phyloP scores from a whole-genome alignment of 164 flowering plant genomes.

The Umbellularia californica region DNA sequence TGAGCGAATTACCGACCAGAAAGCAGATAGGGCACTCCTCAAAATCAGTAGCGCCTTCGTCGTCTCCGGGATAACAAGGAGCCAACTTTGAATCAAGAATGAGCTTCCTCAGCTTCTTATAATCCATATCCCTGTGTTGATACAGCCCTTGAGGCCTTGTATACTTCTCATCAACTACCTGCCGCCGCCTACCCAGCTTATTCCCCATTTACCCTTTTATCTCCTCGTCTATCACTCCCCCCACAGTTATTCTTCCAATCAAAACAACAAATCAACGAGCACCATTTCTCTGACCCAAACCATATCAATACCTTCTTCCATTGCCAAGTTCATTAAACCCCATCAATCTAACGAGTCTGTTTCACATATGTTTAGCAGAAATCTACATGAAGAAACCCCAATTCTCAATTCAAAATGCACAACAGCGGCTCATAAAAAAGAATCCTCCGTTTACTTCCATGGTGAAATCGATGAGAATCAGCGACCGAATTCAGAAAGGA shows the following conservation, averaged over 20 bases:
- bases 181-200: conserved; percentile 72
- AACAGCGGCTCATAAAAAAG: not conserved
- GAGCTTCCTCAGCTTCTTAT: conserved; percentile 88
- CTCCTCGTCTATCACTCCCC: not conserved
- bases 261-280: conserved; percentile 1
- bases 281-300: not conserved
- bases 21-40: conserved; percentile 97
- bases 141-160: conserved; percentile 88
- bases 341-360: not conserved
- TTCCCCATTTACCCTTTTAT: conserved; percentile 61
- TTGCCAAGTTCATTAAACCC: not conserved
- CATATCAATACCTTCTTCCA: not conserved
- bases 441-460: not conserved
- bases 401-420: not conserved
- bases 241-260: not conserved
- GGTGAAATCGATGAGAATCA: not conserved
- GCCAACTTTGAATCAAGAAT: conserved; percentile 90
- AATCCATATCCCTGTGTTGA: conserved; percentile 78
- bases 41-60: conserved; percentile 25
- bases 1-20: conserved; percentile 49
- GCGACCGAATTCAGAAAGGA: not conserved
- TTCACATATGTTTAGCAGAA: not conserved
- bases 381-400: not conserved
- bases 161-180: conserved; percentile 83
- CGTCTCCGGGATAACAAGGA: conserved; percentile 85